phyloP scores from a whole-genome alignment of 1,284 basidiomycete species.

The Gymnopus androsaceus region DNA sequence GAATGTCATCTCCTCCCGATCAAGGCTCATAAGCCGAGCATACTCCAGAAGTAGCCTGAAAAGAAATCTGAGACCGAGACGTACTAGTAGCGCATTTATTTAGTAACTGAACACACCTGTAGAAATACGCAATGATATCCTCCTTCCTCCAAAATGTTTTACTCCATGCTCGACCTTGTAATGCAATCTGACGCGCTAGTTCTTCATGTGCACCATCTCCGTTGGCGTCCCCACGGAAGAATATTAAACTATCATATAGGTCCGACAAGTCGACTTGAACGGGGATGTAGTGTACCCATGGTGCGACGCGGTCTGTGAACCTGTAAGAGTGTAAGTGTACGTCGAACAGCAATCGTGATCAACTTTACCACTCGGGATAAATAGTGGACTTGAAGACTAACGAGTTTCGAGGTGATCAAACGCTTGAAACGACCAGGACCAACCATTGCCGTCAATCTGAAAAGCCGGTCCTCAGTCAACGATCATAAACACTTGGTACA shows the following conservation, averaged over 20 bases:
- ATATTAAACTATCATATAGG: slow-evolving; percentile 50
- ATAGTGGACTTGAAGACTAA: slow-evolving; percentile 69
- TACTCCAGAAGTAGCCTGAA: slow-evolving; percentile 46
- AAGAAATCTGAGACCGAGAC: background rate
- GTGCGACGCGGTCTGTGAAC: slow-evolving; percentile 36
- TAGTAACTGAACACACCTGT: slow-evolving; percentile 40
- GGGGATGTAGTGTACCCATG: slow-evolving; percentile 60
- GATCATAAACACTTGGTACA: background rate
- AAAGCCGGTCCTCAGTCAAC: background rate
- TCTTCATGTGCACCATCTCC: slow-evolving; percentile 47
- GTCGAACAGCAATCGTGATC: background rate
- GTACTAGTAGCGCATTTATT: background rate
- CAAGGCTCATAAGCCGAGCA: slow-evolving; percentile 41
- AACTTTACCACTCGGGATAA: slow-evolving; percentile 68
- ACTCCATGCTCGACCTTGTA: slow-evolving; percentile 52
- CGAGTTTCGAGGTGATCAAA: slow-evolving; percentile 61
- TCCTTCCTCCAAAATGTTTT: slow-evolving; percentile 52
- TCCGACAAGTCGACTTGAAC: slow-evolving; percentile 49
- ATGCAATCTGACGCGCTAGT: slow-evolving; percentile 51
- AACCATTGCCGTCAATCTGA: slow-evolving; percentile 68
- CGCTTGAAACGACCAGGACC: slow-evolving; percentile 72
- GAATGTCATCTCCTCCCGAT: slow-evolving; percentile 38
- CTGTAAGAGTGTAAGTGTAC: slow-evolving; percentile 8
- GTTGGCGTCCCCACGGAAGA: slow-evolving; percentile 48
- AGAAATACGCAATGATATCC: slow-evolving; percentile 59